Evolutionary conservation across 1,139 yeast species (phyloP).

Genomic region (Nakaseomyces nivariensis): DNA sequence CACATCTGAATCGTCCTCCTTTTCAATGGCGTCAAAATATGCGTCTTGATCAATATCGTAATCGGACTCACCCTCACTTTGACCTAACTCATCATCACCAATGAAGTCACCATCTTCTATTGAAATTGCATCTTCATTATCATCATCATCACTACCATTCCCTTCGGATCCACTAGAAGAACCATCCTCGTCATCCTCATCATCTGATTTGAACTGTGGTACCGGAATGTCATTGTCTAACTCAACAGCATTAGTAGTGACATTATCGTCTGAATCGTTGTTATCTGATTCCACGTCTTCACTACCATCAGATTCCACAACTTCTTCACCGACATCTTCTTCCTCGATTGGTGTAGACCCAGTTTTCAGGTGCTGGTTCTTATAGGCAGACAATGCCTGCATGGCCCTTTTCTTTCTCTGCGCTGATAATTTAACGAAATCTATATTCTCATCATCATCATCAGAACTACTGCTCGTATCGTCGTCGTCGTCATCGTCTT

Average conservation of each 20-base stretch:
- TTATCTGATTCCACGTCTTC: background rate
- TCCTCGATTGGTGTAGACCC: background rate
- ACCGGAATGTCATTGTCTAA: constrained; percentile 21
- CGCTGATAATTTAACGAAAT: constrained; percentile 60
- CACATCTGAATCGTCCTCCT: constrained; percentile 42
- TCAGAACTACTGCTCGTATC: constrained; percentile 37
- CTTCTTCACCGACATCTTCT: constrained; percentile 4
- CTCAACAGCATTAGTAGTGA: background rate
- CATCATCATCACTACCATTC: constrained; percentile 38
- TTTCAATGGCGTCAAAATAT: constrained; percentile 53
- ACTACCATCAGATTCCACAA: background rate
- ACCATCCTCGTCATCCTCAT: constrained; percentile 25
- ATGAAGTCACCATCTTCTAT: constrained; percentile 30
- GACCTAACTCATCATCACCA: constrained; percentile 36
- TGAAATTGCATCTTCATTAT: constrained; percentile 53
- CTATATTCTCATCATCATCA: constrained; percentile 59
- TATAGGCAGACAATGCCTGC: constrained; percentile 42
- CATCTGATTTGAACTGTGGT: constrained; percentile 48
- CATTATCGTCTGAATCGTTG: background rate
- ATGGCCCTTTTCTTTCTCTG: constrained; percentile 49
- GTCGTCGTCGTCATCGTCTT: constrained; percentile 33
- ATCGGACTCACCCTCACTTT: constrained; percentile 41
- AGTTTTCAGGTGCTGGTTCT: constrained; percentile 17
- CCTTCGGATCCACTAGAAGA: constrained; percentile 17
- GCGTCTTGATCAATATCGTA: constrained; percentile 70